phyloP scores from a whole-genome alignment of 1,139 yeast species.

The Blastobotrys serpentis region DNA sequence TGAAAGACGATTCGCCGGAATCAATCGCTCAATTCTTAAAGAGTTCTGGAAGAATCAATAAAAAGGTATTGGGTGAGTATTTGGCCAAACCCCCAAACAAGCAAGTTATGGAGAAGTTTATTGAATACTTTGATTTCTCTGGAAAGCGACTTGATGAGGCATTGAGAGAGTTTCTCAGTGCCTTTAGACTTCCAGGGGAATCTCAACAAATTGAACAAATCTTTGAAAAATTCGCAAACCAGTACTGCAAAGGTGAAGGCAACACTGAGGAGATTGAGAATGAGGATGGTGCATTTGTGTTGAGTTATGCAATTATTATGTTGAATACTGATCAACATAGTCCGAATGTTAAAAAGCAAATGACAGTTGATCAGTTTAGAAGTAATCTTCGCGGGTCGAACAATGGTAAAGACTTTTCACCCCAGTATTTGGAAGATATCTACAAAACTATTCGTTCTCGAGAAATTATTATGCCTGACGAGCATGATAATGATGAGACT shows the following conservation, averaged over 20 bases:
- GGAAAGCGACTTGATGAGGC: slow-evolving; percentile 91
- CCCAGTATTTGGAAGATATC: slow-evolving; percentile 73
- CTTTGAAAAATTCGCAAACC: slow-evolving; percentile 80
- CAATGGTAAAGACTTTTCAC: slow-evolving; percentile 64
- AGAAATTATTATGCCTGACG: slow-evolving; percentile 97
- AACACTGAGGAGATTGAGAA: slow-evolving; percentile 43
- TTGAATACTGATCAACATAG: slow-evolving; percentile 92
- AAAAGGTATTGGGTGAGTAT: slow-evolving; percentile 81
- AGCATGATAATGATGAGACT: slow-evolving; percentile 82
- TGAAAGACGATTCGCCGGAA: slow-evolving; percentile 51
- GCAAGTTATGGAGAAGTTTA: slow-evolving; percentile 61
- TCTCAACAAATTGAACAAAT: slow-evolving; percentile 93
- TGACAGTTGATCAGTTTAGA: slow-evolving; percentile 82
- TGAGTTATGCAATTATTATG: slow-evolving; percentile 90
- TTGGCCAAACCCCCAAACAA: slow-evolving; percentile 73
- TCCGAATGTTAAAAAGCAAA: slow-evolving; percentile 68
- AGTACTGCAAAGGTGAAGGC: slow-evolving; percentile 54
- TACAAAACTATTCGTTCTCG: slow-evolving; percentile 76
- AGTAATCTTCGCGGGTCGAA: slow-evolving; percentile 79
- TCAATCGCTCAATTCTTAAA: slow-evolving; percentile 77
- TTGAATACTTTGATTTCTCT: slow-evolving; percentile 69
- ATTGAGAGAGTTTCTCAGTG: slow-evolving; percentile 71
- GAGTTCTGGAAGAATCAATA: slow-evolving; percentile 77
- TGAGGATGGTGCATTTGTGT: slow-evolving; percentile 90
- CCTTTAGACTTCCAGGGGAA: slow-evolving; percentile 95